Evolutionary conservation across 129 eudicot genomes (phyloP).

Genomic region (Scalesia atractyloides): DNA sequence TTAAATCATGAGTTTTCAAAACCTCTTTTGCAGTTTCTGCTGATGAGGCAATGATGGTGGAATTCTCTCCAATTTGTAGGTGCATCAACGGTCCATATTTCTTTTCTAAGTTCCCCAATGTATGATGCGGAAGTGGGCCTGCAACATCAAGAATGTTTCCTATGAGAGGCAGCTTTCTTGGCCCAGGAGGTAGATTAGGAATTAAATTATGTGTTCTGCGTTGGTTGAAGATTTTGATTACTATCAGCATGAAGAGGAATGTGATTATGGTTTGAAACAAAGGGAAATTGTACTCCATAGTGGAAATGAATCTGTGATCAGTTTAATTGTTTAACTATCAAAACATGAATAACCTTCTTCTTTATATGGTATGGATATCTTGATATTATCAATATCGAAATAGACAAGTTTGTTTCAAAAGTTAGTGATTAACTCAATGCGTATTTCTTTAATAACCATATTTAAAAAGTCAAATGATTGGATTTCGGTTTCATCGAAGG

Average conservation of each 20-base stretch:
- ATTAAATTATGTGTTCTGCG: not conserved
- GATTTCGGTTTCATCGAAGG: slow-evolving; percentile 30
- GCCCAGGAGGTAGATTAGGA: slow-evolving; percentile 40
- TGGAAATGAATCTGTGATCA: slow-evolving; percentile 17
- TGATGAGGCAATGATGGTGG: slow-evolving; percentile 37
- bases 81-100: slow-evolving; percentile 42
- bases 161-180: slow-evolving; percentile 32
- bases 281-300: slow-evolving; percentile 27
- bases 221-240: slow-evolving; percentile 27
- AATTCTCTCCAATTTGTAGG: slow-evolving; percentile 42
- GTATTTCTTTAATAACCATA: slow-evolving; percentile 32
- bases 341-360: not conserved
- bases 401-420: not conserved
- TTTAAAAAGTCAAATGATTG: slow-evolving; percentile 16
- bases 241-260: slow-evolving; percentile 17
- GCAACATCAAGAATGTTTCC: slow-evolving; percentile 41
- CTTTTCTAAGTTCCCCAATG: slow-evolving; percentile 28
- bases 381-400: slow-evolving; percentile 12
- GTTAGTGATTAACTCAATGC: slow-evolving; percentile 16
- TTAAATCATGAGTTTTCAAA: slow-evolving; percentile 39
- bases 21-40: slow-evolving; percentile 43
- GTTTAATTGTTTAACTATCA: not conserved
- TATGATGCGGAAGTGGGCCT: slow-evolving; percentile 39
- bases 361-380: slow-evolving; percentile 1
- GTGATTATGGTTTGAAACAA: slow-evolving; percentile 25